Percentiles rank a stretch among this genome's conserved stretches.
Conservation (phyloP, 2,329 filamentous ascomycete genomes). For the Talaromyces sp. region DNA sequence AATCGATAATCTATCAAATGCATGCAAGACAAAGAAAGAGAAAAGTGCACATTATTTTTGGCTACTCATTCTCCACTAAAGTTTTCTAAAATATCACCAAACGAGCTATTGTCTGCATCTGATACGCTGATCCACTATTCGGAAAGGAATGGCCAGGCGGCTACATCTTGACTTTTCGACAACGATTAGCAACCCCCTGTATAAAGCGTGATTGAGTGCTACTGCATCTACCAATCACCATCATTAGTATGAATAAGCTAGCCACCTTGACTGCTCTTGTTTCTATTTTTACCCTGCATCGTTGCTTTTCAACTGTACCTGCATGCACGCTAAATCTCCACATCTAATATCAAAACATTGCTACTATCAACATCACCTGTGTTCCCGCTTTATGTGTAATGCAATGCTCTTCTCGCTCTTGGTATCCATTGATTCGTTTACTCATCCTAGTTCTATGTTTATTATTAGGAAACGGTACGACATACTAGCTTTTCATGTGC, state of each 20-base stretch:
- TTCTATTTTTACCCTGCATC: slow-evolving; percentile 3
- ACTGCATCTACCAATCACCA: background rate
- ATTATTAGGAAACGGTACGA: slow-evolving; percentile 5
- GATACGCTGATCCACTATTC: background rate
- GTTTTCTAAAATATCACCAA: background rate
- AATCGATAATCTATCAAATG: background rate
- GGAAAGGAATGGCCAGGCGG: background rate
- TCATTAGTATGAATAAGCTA: background rate
- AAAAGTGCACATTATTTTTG: background rate
- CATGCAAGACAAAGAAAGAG: background rate
- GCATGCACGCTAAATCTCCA: slow-evolving; percentile 5
- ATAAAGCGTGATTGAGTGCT: background rate
- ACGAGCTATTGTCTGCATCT: background rate
- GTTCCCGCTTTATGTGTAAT: background rate
- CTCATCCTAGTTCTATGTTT: background rate
- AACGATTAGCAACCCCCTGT: background rate
- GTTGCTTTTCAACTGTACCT: slow-evolving; percentile 4
- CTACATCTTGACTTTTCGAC: background rate
- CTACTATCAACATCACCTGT: slow-evolving; percentile 1
- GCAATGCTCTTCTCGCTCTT: background rate
- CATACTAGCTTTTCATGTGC: background rate
- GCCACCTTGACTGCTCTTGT: background rate
- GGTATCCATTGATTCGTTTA: slow-evolving; percentile 2
- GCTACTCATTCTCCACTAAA: background rate
- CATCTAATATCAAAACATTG: background rate